These are phyloP conservation scores for Salix viminalis DNA, from an alignment of 345 rosid genomes.

Conservation along the genomic window DNA sequence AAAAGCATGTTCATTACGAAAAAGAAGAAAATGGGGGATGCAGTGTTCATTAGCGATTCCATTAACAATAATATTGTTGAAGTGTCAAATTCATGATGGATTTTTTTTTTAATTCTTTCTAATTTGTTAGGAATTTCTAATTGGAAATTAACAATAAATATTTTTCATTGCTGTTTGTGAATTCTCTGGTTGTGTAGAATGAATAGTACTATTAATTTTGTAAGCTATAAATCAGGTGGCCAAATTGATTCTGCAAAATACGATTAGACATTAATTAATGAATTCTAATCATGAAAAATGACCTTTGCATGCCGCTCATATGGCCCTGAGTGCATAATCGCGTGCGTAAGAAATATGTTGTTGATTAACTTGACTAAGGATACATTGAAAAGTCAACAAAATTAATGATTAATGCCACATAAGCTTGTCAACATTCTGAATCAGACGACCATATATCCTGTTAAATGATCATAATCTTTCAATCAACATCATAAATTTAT, in stretches of 20 bases:
- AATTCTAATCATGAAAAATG: conserved; percentile 4
- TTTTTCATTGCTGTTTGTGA: no score
- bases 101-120: no score
- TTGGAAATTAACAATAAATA: no score
- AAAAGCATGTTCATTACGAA: no score
- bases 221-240: no score
- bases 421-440: conserved; percentile 7
- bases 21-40: background rate
- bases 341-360: background rate
- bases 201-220: no score
- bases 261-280: background rate
- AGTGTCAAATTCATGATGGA: no score
- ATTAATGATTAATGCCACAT: background rate
- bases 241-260: background rate
- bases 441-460: conserved; percentile 2
- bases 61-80: no score
- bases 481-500: background rate
- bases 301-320: background rate
- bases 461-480: conserved; percentile 2
- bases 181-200: no score
- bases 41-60: no score
- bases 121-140: no score
- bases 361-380: background rate
- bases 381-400: conserved; percentile 9
- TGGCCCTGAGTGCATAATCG: conserved; percentile 5